Evolutionary conservation across 225 moss, liverwort and hornwort genomes (phyloP).

Genomic region (Pseudisothecium myosuroides): DNA sequence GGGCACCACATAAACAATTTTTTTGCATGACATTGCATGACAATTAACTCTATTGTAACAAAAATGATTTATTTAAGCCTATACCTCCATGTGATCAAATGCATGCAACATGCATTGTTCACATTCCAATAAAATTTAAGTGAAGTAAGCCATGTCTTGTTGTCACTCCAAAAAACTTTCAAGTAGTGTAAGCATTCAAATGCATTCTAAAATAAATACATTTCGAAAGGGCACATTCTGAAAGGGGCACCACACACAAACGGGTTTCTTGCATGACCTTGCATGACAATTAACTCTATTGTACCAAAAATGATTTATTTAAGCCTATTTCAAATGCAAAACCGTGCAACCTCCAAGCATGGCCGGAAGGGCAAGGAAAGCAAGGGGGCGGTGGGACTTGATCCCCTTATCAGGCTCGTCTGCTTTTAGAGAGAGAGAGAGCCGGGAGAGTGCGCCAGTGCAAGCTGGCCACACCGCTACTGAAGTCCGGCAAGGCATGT

Average conservation of each 20-base stretch:
- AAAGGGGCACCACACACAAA: background rate
- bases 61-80: background rate
- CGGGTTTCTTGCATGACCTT: background rate
- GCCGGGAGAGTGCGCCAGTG: no score
- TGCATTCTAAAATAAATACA: background rate
- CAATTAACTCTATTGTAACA: background rate
- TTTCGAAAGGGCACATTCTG: no score
- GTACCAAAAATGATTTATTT: background rate
- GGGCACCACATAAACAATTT: fast-evolving
- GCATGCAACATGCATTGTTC: no score
- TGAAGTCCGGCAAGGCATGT: background rate
- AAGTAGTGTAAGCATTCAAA: background rate
- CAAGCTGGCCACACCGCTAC: background rate
- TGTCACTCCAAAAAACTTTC: background rate
- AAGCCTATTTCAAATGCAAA: background rate
- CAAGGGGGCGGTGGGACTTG: background rate
- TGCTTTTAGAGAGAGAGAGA: background rate
- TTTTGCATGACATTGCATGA: no score
- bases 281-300: background rate
- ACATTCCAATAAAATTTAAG: background rate
- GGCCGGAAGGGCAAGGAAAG: background rate
- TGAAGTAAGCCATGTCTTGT: background rate
- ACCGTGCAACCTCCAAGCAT: no score
- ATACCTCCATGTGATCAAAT: no score
- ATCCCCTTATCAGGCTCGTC: background rate